These are phyloP conservation scores for Melaleuca alternifolia DNA, from an alignment of 345 rosid species.

Conservation along the genomic window DNA sequence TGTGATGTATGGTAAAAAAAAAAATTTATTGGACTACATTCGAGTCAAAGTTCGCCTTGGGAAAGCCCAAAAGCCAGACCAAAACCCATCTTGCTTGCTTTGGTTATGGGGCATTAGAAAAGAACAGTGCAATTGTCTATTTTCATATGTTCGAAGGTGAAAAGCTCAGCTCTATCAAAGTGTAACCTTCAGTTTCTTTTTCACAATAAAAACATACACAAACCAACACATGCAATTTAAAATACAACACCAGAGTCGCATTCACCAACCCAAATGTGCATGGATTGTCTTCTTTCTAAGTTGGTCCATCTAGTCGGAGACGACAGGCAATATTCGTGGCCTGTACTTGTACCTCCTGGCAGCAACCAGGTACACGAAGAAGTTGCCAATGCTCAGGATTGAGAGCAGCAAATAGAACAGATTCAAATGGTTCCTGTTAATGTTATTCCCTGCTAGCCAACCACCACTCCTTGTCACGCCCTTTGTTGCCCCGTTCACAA, in stretches of 20 bases:
- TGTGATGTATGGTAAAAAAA: too few species aligned
- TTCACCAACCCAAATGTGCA: neutral
- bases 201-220: neutral
- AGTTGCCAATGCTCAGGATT: slow-evolving; percentile 33
- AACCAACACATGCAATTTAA: neutral
- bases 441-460: slow-evolving; percentile 53
- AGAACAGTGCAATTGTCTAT: neutral
- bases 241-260: neutral
- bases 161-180: neutral
- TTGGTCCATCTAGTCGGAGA: neutral
- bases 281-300: neutral
- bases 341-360: slow-evolving; percentile 34
- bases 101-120: too few species aligned
- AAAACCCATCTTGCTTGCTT: too few species aligned
- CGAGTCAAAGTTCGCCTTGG: too few species aligned
- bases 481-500: slow-evolving; percentile 18
- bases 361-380: slow-evolving; percentile 29
- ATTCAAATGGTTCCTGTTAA: slow-evolving; percentile 48
- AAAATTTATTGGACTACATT: too few species aligned
- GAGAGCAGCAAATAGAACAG: slow-evolving; percentile 42
- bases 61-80: too few species aligned
- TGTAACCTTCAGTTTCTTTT: neutral
- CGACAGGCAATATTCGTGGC: neutral
- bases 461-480: slow-evolving; percentile 19
- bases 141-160: neutral